Base-by-base conservation (phyloP, 2,329 filamentous ascomycete species). In the Helotiales sp. region DNA sequence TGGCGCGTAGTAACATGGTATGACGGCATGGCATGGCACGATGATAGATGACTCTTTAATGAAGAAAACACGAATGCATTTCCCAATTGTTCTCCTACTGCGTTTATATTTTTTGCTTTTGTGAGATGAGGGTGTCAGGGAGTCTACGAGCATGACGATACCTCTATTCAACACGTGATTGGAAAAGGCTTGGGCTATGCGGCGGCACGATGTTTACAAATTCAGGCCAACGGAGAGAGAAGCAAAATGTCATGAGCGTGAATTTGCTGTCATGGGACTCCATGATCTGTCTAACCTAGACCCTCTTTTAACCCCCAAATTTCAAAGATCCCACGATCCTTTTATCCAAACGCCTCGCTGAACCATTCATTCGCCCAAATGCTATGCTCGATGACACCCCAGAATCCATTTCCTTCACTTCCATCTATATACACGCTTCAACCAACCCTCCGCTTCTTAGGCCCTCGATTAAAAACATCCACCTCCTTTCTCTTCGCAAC, bases 401-500 rank as follows among this genome's bases (percentile, higher is more conserved):
- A 30, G 3, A 28, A 59, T 34, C 10, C 30, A 7, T 11, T 32
- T 17, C 15, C 58, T 17, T 50, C 28, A 1, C 11, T 20, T 40
- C 26, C n/a, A n/a, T n/a, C n/a, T n/a, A n/a, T 34, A 15, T 4
- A 55, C 34, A 34, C 10, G 5, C 34, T 24, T 45, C 52, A 66
- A 28, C 57, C 55, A 43, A 64, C 37, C 37, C 64, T 60, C 1
- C 49, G 58, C 50, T 67, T 70, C 67, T 68, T 65, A 26, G 69
- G 59, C 60, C 69, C 67, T 15, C 73, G 70, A 59, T 75, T 73
- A 66, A 75, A 75, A 3, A 75, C 52, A 61, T 75, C 74, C 1
- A 75, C 72, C 20, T 69, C 65, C 32, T 70, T 52, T 63, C 70
- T 71, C 58, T 70, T 72, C 43, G 64, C 62, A 1, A 72, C 70